Percentiles rank a stretch among this genome's conserved stretches.
Evolutionary conservation across 768 basidiomycete genomes (phyloP).

Genomic region (Grammothele lineata): DNA sequence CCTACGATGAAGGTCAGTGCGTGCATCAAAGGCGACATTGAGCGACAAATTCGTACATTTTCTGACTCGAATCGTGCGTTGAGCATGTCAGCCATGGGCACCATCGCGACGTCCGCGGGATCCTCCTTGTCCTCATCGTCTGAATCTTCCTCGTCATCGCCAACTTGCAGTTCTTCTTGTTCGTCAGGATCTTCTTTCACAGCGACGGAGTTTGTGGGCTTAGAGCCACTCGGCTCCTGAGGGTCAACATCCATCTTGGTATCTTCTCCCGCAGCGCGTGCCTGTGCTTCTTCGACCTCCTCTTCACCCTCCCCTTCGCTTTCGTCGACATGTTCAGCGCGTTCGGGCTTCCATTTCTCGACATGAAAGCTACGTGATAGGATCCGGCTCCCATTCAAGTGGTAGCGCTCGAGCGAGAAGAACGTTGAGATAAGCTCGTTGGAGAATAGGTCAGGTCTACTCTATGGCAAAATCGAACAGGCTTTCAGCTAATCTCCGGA

Average conservation of each 20-base stretch:
- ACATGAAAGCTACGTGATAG: slow-evolving; percentile 91
- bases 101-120: slow-evolving; percentile 75
- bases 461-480: slow-evolving; percentile 34
- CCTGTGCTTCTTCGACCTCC: slow-evolving; percentile 33
- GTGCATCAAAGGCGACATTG: too few species aligned
- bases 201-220: not conserved
- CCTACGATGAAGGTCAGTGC: slow-evolving; percentile 43
- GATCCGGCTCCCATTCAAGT: slow-evolving; percentile 88
- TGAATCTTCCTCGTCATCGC: slow-evolving; percentile 17
- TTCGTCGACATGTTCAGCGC: not conserved
- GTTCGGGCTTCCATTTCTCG: slow-evolving; percentile 44
- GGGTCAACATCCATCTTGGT: slow-evolving; percentile 37
- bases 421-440: slow-evolving; percentile 36
- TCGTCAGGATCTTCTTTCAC: not conserved
- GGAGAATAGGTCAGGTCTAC: slow-evolving; percentile 69
- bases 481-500: too few species aligned
- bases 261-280: slow-evolving; percentile 17
- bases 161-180: slow-evolving; percentile 6
- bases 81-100: slow-evolving; percentile 94
- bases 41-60: slow-evolving; percentile 53
- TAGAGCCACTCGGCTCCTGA: slow-evolving; percentile 7
- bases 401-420: slow-evolving; percentile 74
- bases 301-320: slow-evolving; percentile 29
- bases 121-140: slow-evolving; percentile 53
- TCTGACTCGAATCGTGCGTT: slow-evolving; percentile 84